Evolutionary conservation across 2,329 filamentous ascomycete species (phyloP), one percentile per base, ranked within the genome.

Genomic region (Chrysoporthe cubensis): DNA sequence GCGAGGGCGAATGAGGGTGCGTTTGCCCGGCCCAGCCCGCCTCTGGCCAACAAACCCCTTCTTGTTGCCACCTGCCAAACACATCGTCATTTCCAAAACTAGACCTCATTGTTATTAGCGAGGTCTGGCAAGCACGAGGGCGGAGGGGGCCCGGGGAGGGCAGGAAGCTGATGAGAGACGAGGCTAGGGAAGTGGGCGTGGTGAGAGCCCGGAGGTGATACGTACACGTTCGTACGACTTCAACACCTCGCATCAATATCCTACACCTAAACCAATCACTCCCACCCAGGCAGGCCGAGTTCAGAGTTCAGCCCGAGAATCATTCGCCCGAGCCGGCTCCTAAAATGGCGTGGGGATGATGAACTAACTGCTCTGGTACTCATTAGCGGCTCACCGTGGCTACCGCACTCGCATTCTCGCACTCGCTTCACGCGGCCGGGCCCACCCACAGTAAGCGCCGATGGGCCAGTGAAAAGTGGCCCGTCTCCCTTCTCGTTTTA

Each of bases 331-430:
- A 54, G 50, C 21, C 14, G 50, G 21, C 50, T 54, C 32, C 50
- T 21, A 32, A 21, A 32, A 46, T 57, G 16, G 54, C 18, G 32
- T 40, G 34, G 40, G 54, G 34, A 40, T 18, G 34, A 18, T 34
- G 34, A 40, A 13, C 54, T 57, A 26, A 32, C 48, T 14, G 14
- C 62, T 32, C 44, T 42, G 52, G 40, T 14, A 16, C 52, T 37
- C 34, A 46, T 50, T 32, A 52, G 14, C 26, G 40, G 18, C 21
- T 48, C 34, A n/a, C 32, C 26, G 18, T 42, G 21, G 44, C 44
- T 40, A 16, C 11, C 50, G 18, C 18, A 34, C n/a, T 64, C 62
- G 62, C 62, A 42, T 58, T 42, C 52, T 59, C 65, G 52, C 65
- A 52, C 37, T 66, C 65, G 59, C 59, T 50, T 43, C 56, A 14